These are phyloP conservation scores for Ogataea populi-albae DNA, from an alignment of 805 yeast genomes.

Conservation along the genomic window DNA sequence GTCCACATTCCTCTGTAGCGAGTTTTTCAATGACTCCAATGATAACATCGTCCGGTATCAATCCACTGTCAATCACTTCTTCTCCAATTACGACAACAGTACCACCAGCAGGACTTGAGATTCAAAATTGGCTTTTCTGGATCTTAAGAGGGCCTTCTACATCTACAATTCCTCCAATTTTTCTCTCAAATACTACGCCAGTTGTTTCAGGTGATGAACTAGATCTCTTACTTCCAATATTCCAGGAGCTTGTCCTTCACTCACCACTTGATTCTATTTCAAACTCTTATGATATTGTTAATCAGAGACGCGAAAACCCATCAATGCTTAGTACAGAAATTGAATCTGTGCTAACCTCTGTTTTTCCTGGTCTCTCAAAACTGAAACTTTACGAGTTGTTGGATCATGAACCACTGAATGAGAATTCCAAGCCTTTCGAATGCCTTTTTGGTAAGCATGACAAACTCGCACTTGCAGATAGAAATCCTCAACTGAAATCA, in stretches of 20 bases:
- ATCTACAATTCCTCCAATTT: constrained; percentile 55
- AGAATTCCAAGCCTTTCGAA: constrained; percentile 21
- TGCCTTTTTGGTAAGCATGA: constrained; percentile 22
- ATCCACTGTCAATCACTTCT: constrained; percentile 7
- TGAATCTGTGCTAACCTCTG: constrained; percentile 19
- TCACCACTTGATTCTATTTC: constrained; percentile 19
- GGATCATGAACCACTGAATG: constrained; percentile 14
- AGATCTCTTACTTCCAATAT: constrained; percentile 27
- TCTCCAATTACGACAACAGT: constrained; percentile 13
- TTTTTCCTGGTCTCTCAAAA: constrained; percentile 29
- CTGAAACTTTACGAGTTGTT: constrained; percentile 25
- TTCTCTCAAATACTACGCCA: constrained; percentile 38
- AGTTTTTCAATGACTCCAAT: constrained; percentile 43
- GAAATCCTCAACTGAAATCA: not conserved
- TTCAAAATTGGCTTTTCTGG: constrained; percentile 65
- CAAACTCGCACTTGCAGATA: not conserved
- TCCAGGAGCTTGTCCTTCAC: constrained; percentile 29
- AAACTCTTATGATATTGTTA: constrained; percentile 5
- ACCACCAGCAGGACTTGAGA: constrained; percentile 24
- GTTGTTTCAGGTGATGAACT: constrained; percentile 21
- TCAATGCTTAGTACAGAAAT: constrained; percentile 18
- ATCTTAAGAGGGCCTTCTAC: constrained; percentile 62
- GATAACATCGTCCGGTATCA: constrained; percentile 29
- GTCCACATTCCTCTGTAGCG: constrained; percentile 31
- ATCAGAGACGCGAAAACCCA: constrained; percentile 22